Evolutionary conservation across 139 green algal genomes (phyloP), one percentile per base, ranked within the genome.

Genomic region (Volvox africanus): DNA sequence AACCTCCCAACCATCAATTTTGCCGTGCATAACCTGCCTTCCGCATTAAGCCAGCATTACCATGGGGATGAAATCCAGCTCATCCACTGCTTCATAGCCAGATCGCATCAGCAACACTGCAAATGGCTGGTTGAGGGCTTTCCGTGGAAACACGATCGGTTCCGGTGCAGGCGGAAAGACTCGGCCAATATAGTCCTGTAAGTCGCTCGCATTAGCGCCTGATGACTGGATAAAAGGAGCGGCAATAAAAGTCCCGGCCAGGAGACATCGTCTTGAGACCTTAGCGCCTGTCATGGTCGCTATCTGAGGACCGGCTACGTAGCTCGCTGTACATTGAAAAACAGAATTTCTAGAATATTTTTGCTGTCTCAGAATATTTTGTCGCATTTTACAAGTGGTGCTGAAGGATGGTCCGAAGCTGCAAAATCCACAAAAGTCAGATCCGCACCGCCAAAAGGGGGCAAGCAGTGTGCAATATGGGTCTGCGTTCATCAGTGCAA

Each of bases 61-160:
- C 97, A 97, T 99, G 44, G 96, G 81, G 0, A 98, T 94, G 89
- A 98, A 98, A 89, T 99, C 93, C 18, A 98, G 89, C 0, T 90
- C 95, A 68, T 99, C 96, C 0, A 95, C 95, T 0, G 96, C 94
- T 50, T 99, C 96, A 88, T 99, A 99, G 9, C 92, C 91, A 22
- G 90, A 95, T 17, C 96, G 86, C 93, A 99, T 94, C 26, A 99
- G 93, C 87, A 99, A 91, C 61, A 99, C 97, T 5, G 97, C 97
- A 92, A 99, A 98, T 14, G 88, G 86, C 65, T 95, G 93, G 71
- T 96, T 88, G 20, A 99, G 86, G 11, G 65, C 20, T 22, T 96
- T 96, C 28, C 85, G 37, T 20, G 85, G 85, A 33, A 82, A 89
- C 36, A 75, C 6, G 22, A 89, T 28, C 0, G 85, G 85, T 30